Base-by-base conservation (phyloP, 371 early-diverging fungal species). In the Nosema granulosis region DNA sequence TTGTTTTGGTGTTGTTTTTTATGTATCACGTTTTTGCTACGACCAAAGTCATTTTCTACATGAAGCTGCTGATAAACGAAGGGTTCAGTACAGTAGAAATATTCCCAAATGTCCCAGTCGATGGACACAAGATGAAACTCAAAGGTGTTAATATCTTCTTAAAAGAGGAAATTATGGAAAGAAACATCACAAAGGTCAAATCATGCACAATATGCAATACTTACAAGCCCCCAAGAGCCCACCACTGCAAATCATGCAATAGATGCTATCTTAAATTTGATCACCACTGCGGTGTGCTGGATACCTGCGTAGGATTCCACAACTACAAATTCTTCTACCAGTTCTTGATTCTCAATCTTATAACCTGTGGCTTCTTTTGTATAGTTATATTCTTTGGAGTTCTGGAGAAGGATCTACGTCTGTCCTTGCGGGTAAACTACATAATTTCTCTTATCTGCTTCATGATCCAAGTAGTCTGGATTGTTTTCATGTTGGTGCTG, bases 401-500 rank as follows among this genome's bases (percentile, higher is more conserved):
- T 24, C 35, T 67, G 28, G n/a, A 24, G 24, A 29, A 49, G 35
- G 22, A 70, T 38, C 1, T 31, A 20, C 58, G n/a, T 80, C 76
- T 49, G 51, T 58, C 0, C 81, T 87, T 59, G 32, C 26, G 20
- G 20, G 26, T 73, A 18, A 90, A 77, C 52, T 74, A 75, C 50
- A 76, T 83, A 32, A 56, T 75, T 1, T 65, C 57, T 74, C 73
- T 91, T 28, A 70, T 12, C 81, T 90, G 68, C 84, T 88, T 35
- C 84, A 88, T 22, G 80, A 89, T 31, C 88, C 90, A 31, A 84
- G 92, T 31, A 68, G 92, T 74, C 88, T 88, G 18, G 93, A 65
- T 38, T 51, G 18, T 93, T 31, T 92, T 91, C 28, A 85, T 90
- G 1, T 87, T 96, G 57, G 87, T 88, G 28, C 82, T 88, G 50